Conservation (phyloP, 2,329 filamentous ascomycete genomes). For the Beauveria pseudobassiana region DNA sequence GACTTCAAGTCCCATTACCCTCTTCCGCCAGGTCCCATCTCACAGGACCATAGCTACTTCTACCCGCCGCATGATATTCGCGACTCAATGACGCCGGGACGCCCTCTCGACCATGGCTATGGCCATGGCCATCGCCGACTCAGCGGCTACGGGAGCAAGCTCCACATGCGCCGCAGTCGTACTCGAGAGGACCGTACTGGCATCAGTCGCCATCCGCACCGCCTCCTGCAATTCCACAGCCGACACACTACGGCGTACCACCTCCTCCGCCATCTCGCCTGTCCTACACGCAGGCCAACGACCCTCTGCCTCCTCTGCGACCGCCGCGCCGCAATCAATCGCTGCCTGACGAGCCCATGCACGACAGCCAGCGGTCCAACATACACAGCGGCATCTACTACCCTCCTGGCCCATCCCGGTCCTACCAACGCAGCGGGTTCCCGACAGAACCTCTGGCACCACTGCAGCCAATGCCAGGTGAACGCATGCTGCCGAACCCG, state of each 20-base stretch:
- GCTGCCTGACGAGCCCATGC: conserved; percentile 25
- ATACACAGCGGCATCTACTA: conserved; percentile 26
- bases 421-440: conserved; percentile 25
- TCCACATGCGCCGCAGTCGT: conserved; percentile 16
- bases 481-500: conserved; percentile 28
- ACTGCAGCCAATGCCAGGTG: conserved; percentile 23
- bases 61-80: conserved; percentile 20
- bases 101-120: conserved; percentile 26
- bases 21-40: conserved; percentile 13
- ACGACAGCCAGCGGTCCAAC: conserved; percentile 23
- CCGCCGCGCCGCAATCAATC: conserved; percentile 29
- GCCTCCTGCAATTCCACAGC: conserved; percentile 18
- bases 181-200: conserved; percentile 27
- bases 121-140: conserved; percentile 23
- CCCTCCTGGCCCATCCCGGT: conserved; percentile 20
- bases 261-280: conserved; percentile 21
- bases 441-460: conserved; percentile 23
- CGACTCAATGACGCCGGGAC: conserved; percentile 20
- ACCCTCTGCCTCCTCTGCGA: conserved; percentile 31
- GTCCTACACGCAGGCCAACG: conserved; percentile 29
- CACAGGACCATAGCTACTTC: conserved; percentile 15
- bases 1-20: conserved; percentile 23
- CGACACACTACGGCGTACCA: conserved; percentile 19
- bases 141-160: conserved; percentile 23
- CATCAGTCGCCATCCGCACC: conserved; percentile 22